These are phyloP conservation scores for Plasmodium gallinaceum DNA, from an alignment of 169 alveolate species.

Conservation along the genomic window DNA sequence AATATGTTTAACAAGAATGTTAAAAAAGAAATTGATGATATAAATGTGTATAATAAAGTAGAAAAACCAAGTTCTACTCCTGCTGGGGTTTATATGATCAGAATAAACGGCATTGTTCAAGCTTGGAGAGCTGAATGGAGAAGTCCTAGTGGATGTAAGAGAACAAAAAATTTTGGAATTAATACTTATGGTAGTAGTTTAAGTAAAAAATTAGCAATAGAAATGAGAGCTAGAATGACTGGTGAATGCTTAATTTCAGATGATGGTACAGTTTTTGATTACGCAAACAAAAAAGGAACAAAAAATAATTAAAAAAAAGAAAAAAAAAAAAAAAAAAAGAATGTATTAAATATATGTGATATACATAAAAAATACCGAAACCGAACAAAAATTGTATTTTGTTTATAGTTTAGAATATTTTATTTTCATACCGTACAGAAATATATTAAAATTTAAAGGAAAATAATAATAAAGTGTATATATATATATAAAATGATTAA, in stretches of 20 bases:
- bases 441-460: too few relatives aligned
- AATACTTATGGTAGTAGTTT: slow-evolving; percentile 64
- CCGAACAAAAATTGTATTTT: too few relatives aligned
- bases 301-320: background rate
- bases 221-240: slow-evolving; percentile 73
- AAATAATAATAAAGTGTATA: too few relatives aligned
- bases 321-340: background rate
- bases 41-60: slow-evolving; percentile 18
- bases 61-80: slow-evolving; percentile 48
- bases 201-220: slow-evolving; percentile 73
- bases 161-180: slow-evolving; percentile 68
- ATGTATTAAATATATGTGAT: too few relatives aligned
- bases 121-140: slow-evolving; percentile 79
- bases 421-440: too few relatives aligned
- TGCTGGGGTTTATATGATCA: slow-evolving; percentile 71
- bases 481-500: too few relatives aligned
- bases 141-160: slow-evolving; percentile 65
- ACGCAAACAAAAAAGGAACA: slow-evolving; percentile 16
- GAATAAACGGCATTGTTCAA: slow-evolving; percentile 65
- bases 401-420: too few relatives aligned
- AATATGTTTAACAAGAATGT: background rate
- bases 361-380: too few relatives aligned
- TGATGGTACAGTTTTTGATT: slow-evolving; percentile 75
- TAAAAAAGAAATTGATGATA: slow-evolving; percentile 47
- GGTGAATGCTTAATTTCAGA: slow-evolving; percentile 70